Percentiles rank a stretch among this genome's conserved stretches.
Conservation (phyloP, 2,329 filamentous ascomycete genomes). For the Claviceps monticola region DNA sequence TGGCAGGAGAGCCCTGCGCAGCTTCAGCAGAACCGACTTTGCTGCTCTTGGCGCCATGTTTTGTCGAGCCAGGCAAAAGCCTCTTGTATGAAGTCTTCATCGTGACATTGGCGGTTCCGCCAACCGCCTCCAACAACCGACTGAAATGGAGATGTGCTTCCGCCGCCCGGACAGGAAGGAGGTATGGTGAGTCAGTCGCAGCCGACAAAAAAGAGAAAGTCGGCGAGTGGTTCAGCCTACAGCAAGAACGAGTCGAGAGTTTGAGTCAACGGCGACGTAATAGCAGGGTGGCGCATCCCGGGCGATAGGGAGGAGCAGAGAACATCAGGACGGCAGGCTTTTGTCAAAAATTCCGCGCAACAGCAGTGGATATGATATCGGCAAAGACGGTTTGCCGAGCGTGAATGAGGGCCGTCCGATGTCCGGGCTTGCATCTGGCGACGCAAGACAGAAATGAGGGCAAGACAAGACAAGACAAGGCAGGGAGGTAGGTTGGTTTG, state of each 20-base stretch:
- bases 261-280: neutral
- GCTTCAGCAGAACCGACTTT: neutral
- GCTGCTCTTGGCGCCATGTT: neutral
- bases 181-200: neutral
- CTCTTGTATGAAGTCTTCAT: conserved; percentile 1
- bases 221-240: neutral
- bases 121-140: neutral
- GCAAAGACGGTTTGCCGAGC: neutral
- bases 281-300: neutral
- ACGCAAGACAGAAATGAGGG: neutral
- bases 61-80: conserved; percentile 1
- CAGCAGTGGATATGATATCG: neutral
- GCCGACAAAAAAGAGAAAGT: neutral
- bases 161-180: neutral
- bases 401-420: neutral
- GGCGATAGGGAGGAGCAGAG: neutral
- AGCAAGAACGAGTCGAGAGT: neutral
- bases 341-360: neutral
- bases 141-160: neutral
- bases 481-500: neutral
- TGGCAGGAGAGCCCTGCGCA: neutral
- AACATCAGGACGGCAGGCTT: neutral
- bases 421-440: neutral
- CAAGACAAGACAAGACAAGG: neutral
- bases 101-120: neutral